Percentiles rank a stretch among this genome's conserved stretches.
Evolutionary conservation across 805 yeast genomes (phyloP).

Genomic region (Pichia californica): DNA sequence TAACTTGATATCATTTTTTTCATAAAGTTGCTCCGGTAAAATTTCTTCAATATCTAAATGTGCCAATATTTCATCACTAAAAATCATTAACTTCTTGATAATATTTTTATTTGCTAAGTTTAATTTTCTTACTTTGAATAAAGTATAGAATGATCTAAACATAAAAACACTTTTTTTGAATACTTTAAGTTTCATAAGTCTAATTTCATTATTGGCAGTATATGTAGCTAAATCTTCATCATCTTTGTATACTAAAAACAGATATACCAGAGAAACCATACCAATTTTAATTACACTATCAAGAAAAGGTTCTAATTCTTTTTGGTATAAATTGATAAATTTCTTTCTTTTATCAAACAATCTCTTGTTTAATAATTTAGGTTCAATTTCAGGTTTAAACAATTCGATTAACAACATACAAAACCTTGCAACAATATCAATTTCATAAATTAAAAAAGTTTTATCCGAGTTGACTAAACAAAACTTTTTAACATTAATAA

Average conservation of each 20-base stretch:
- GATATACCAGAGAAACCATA: background rate
- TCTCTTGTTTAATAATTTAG: background rate
- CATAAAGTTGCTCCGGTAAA: background rate
- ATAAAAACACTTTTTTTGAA: background rate
- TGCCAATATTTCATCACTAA: slow-evolving; percentile 3
- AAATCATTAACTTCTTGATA: background rate
- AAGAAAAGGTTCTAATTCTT: background rate
- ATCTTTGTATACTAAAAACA: background rate
- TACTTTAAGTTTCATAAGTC: background rate
- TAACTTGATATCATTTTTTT: background rate
- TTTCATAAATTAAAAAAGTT: background rate
- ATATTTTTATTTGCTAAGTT: background rate
- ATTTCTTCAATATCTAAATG: background rate
- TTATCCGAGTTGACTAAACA: background rate
- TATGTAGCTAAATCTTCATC: background rate
- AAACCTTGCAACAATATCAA: background rate
- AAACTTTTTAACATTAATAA: background rate
- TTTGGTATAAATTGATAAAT: background rate
- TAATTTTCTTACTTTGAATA: background rate
- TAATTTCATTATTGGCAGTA: background rate
- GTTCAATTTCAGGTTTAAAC: background rate
- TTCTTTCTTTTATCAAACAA: slow-evolving; percentile 1
- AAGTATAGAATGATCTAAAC: background rate
- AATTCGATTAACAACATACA: background rate
- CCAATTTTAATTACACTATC: background rate